These are phyloP conservation scores for Geotrichum histeridarum DNA, from an alignment of 1,139 yeast genomes.

Conservation along the genomic window DNA sequence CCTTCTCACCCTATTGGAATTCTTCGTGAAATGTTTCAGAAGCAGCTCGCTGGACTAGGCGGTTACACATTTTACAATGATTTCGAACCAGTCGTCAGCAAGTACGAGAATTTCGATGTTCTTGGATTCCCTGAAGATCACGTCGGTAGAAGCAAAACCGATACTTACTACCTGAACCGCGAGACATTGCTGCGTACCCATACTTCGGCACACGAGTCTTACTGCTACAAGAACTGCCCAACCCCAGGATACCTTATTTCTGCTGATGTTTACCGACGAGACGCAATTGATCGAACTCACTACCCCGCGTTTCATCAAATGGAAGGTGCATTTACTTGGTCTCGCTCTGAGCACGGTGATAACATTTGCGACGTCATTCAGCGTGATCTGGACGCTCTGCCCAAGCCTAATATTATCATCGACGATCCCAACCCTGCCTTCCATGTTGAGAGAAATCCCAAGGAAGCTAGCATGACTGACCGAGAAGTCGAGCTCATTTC, in stretches of 20 bases:
- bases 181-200: slow-evolving; percentile 76
- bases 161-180: slow-evolving; percentile 82
- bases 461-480: slow-evolving; percentile 68
- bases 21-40: slow-evolving; percentile 66
- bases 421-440: slow-evolving; percentile 65
- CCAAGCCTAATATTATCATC: slow-evolving; percentile 61
- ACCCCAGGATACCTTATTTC: slow-evolving; percentile 89
- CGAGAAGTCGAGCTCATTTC: slow-evolving; percentile 65
- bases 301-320: slow-evolving; percentile 97
- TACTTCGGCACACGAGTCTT: slow-evolving; percentile 93
- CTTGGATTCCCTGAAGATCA: slow-evolving; percentile 88
- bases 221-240: slow-evolving; percentile 60
- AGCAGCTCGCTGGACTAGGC: slow-evolving; percentile 59
- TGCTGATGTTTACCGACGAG: slow-evolving; percentile 94
- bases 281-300: slow-evolving; percentile 91
- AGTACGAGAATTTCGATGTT: slow-evolving; percentile 80
- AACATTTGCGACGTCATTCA: slow-evolving; percentile 45
- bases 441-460: slow-evolving; percentile 61
- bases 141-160: slow-evolving; percentile 89
- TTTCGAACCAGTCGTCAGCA: slow-evolving; percentile 78
- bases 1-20: slow-evolving; percentile 87
- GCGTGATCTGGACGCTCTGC: slow-evolving; percentile 60
- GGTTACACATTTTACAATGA: slow-evolving; percentile 69
- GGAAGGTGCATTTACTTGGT: slow-evolving; percentile 95
- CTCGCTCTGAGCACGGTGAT: slow-evolving; percentile 42